phyloP scores from a whole-genome alignment of 371 early-diverging fungal genomes.

The Chytridium lagenaria region DNA sequence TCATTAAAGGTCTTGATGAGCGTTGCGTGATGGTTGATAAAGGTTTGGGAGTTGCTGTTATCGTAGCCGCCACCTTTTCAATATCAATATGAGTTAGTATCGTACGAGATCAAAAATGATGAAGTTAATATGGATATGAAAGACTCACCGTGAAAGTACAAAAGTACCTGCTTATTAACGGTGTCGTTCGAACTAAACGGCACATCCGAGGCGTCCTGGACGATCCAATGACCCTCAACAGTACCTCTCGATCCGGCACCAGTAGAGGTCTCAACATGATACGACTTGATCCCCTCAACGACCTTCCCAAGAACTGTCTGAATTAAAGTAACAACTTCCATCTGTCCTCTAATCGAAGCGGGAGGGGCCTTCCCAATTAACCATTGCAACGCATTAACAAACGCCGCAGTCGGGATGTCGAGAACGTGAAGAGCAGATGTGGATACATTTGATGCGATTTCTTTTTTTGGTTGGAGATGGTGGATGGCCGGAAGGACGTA shows the following conservation, averaged over 20 bases:
- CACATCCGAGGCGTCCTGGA: background rate
- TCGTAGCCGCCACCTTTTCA: constrained; percentile 25
- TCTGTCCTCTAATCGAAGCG: background rate
- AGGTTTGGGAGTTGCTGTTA: background rate
- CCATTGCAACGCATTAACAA: constrained; percentile 15
- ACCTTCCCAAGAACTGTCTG: background rate
- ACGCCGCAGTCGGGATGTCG: constrained; percentile 1
- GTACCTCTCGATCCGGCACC: background rate
- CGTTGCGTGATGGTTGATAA: background rate
- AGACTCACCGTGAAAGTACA: constrained; percentile 22
- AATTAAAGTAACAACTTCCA: background rate
- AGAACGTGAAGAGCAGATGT: background rate
- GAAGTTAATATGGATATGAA: background rate
- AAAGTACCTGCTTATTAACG: background rate
- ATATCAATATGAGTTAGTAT: background rate
- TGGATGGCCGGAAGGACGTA: background rate
- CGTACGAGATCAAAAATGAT: background rate
- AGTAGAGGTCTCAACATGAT: background rate
- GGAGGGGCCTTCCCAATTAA: background rate
- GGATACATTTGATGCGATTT: background rate
- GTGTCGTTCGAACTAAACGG: background rate
- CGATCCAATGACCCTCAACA: constrained; percentile 20
- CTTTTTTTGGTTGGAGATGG: background rate
- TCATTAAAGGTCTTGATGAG: constrained; percentile 16
- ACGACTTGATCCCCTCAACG: constrained; percentile 17